Evolutionary conservation across 495 filamentous ascomycete species (phyloP), one percentile per base, ranked within the genome.

Genomic region (Endocarpon pusillum): DNA sequence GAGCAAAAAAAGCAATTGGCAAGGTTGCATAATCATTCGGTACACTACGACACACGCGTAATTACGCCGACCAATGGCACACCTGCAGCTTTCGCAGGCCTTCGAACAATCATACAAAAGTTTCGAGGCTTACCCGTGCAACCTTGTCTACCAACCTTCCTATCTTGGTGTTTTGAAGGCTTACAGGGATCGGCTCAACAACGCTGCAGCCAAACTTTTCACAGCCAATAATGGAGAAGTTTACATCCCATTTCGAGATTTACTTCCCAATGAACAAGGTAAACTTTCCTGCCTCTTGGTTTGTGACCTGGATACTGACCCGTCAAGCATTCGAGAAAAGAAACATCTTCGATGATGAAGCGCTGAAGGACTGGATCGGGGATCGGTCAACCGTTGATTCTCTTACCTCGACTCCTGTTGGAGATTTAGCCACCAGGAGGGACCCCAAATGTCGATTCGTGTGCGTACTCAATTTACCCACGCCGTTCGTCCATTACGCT

Each of bases 381-480:
- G 32, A 34, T 14, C 23, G 20, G 12, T 28, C 32, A 14, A 16
- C 20, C 14, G 31, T 29, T 35, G 25, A 44, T 30, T 31, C 14
- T 21, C 22, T 21, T 24, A 36, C 33, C 33, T 34, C 36, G 5
- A 28, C 3, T 8, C 8, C 16, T 8, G 16, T 36, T 35, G 34
- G 31, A 18, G 25, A 24, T n/a, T 32, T 46, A 19, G 40, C 44
- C n/a, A 34, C 44, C 16, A 51, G 36, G 25, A 29, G 21, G n/a
- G 49, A 53, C 28, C 49, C 49, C 11, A 46, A 42, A 34, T 52
- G 46, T 36, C 45, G 49, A 14, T 49, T 53, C 31, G 47, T 53
- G 49, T 53, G 21, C 28, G 42, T 36, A 1, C 19, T 19, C 19
- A 29, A 3, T 3, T 16, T 12, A n/a, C 16, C 10, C 18, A 19